Evolutionary conservation across 768 basidiomycete genomes (phyloP), one percentile per base, ranked within the genome.

Genomic region (Epithele typhae): DNA sequence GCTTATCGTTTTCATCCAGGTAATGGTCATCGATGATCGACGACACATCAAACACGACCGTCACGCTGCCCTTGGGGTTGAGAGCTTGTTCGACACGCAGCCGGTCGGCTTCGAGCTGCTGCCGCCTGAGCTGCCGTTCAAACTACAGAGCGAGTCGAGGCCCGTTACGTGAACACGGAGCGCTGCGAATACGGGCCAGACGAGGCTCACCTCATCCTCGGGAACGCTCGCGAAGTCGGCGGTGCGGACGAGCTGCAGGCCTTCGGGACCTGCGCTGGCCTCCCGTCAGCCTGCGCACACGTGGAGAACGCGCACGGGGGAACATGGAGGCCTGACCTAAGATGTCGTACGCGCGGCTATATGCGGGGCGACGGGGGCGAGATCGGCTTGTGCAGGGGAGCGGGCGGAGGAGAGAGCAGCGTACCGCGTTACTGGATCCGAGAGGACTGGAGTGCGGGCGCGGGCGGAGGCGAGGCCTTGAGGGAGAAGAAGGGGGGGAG

Each of bases 331-430:
- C 18, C 65, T 65, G 61, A 73, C 88, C 90, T 58, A 89, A 70
- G 25, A 74, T 64, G 60, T 92, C 87, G 64, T 92, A 91, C 5
- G 90, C 79, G 41, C 80, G 81, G 18, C 88, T 83, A 53, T 19
- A 25, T 37, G 43, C 34, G 36, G 21, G n/a, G 9, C 9, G 15
- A 15, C 30, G 15, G 9, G 30, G 30, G 30, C 15, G 9, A 15
- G 30, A 32, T 9, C 30, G 30, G 30, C 15, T 9, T 32, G 30
- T 15, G 30, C n/a, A n/a, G n/a, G n/a, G n/a, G n/a, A n/a, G n/a
- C n/a, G n/a, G n/a, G n/a, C n/a, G n/a, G n/a, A n/a, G n/a, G n/a
- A n/a, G n/a, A n/a, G n/a, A n/a, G n/a, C n/a, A n/a, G 57, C 73
- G 55, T 64, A 84, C 83, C 83, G 76, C 52, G 79, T 68, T 59